Conservation (phyloP, 805 yeast genomes). For the Candida qinlingensis region DNA sequence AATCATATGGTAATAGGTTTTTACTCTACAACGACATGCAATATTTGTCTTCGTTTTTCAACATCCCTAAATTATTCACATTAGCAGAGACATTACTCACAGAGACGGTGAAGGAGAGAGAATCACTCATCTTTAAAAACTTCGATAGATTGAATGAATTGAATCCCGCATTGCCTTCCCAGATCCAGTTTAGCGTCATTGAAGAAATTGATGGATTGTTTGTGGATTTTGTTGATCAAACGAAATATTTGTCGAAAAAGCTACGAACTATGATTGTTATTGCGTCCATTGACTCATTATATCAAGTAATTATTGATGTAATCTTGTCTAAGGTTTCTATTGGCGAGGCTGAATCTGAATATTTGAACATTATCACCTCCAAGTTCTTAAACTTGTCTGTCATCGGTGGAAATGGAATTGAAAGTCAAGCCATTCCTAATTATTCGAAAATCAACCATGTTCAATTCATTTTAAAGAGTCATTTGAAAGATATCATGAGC, state of each 20-base stretch:
- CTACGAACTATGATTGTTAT: constrained; percentile 4
- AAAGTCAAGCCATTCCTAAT: constrained; percentile 11
- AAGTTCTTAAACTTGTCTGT: constrained; percentile 14
- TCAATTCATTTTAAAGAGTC: constrained; percentile 27
- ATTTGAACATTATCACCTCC: constrained; percentile 14
- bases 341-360: constrained; percentile 22
- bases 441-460: constrained; percentile 20
- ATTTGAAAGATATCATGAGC: constrained; percentile 35
- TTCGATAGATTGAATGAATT: constrained; percentile 12
- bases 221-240: constrained; percentile 2
- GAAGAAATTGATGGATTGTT: constrained; percentile 11
- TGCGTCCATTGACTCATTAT: constrained; percentile 17
- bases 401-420: constrained; percentile 6
- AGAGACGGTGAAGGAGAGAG: constrained; percentile 9
- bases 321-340: constrained; percentile 16
- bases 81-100: constrained; percentile 28
- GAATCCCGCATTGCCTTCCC: constrained; percentile 16
- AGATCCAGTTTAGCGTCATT: constrained; percentile 11
- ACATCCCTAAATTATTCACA: constrained; percentile 34
- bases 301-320: constrained; percentile 13
- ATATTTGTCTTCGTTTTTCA: constrained; percentile 3
- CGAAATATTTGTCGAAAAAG: constrained; percentile 5
- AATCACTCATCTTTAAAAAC: constrained; percentile 4
- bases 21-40: constrained; percentile 20
- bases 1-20: constrained; percentile 11